These are phyloP conservation scores for Chaetomium globosum DNA, from an alignment of 2,329 filamentous ascomycete species.

Conservation along the genomic window DNA sequence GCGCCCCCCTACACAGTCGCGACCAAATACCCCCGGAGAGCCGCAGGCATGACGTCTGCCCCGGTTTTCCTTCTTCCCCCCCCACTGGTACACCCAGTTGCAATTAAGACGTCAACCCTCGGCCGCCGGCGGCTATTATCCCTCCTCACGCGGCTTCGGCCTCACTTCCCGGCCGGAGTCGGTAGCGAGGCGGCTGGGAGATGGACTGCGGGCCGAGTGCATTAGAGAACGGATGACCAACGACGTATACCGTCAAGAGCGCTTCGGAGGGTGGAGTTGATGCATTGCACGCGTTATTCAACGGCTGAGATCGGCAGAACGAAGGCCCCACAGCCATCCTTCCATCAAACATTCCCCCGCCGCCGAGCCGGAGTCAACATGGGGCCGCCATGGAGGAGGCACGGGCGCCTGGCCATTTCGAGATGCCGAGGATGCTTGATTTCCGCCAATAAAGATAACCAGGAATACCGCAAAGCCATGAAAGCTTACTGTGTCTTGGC, in stretches of 20 bases:
- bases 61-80: constrained; percentile 1
- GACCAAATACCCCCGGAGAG: not conserved
- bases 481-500: not conserved
- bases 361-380: not conserved
- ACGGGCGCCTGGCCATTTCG: not conserved
- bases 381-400: not conserved
- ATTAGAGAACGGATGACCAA: not conserved
- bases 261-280: not conserved
- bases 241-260: not conserved
- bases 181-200: constrained; percentile 1
- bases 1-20: not conserved
- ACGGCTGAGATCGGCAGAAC: not conserved
- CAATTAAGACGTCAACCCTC: not conserved
- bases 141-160: not conserved
- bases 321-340: not conserved
- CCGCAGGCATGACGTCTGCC: constrained; percentile 16
- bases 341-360: constrained; percentile 2
- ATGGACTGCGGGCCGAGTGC: constrained; percentile 1
- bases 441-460: not conserved
- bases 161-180: not conserved
- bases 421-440: not conserved
- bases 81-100: not conserved
- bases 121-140: not conserved
- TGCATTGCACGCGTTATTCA: not conserved
- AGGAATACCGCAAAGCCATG: not conserved